A percentile compares a stretch with the other conserved stretches of the same genome.
phyloP scores from a whole-genome alignment of 2,329 filamentous ascomycete species.

The Paecilomyces variotii region DNA sequence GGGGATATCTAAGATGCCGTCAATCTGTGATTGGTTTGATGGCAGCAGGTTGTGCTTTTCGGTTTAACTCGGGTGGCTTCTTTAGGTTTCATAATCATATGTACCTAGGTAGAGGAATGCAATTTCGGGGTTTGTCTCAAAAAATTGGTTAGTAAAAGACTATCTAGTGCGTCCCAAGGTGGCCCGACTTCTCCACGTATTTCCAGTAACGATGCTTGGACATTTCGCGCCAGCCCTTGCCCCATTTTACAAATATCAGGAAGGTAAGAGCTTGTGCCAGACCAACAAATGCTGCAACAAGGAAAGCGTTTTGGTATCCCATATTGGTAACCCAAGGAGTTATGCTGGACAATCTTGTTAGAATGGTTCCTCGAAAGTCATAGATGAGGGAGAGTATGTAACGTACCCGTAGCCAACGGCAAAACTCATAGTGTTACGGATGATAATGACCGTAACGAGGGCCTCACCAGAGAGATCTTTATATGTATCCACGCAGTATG shows the following conservation, averaged over 20 bases:
- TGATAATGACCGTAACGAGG: constrained; percentile 43
- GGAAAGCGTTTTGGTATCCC: constrained; percentile 39
- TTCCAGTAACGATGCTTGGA: constrained; percentile 5
- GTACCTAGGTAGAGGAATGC: too few species aligned
- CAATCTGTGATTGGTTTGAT: too few species aligned
- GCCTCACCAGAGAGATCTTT: constrained; percentile 42
- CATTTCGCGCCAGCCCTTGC: constrained; percentile 24
- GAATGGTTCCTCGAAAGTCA: background rate
- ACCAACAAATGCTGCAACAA: constrained; percentile 31
- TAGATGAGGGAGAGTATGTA: background rate
- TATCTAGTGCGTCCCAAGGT: background rate
- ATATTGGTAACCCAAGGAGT: constrained; percentile 38
- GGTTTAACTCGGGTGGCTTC: too few species aligned
- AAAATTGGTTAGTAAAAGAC: too few species aligned
- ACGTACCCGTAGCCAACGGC: constrained; percentile 35
- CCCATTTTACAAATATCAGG: constrained; percentile 43
- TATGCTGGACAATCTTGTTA: constrained; percentile 19
- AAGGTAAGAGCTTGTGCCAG: constrained; percentile 34
- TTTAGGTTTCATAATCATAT: too few species aligned
- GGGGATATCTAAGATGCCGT: too few species aligned
- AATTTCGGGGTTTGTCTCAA: too few species aligned
- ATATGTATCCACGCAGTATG: constrained; percentile 44
- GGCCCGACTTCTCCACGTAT: constrained; percentile 5
- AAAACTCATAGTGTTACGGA: constrained; percentile 32
- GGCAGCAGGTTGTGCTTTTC: too few species aligned